phyloP scores from a whole-genome alignment of 2,329 filamentous ascomycete species.

The Arthrinium puccinioides region DNA sequence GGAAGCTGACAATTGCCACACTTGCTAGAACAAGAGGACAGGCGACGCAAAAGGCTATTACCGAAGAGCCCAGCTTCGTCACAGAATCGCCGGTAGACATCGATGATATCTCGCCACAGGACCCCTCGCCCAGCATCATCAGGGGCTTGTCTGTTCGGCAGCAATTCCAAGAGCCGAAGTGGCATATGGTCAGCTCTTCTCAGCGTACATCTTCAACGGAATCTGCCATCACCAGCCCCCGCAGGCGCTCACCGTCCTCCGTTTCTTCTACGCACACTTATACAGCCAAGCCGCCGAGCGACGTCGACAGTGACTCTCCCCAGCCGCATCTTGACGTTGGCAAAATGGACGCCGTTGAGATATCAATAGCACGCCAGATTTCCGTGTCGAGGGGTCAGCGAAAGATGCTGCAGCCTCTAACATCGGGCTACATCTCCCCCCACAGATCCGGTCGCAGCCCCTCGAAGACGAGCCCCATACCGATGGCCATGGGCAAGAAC shows the following conservation, averaged over 20 bases:
- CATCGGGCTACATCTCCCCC: constrained; percentile 10
- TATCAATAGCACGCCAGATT: constrained; percentile 63
- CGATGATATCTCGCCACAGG: constrained; percentile 6
- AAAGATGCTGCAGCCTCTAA: constrained; percentile 47
- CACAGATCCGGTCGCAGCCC: constrained; percentile 6
- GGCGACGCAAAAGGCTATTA: constrained; percentile 18
- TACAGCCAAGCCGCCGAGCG: constrained; percentile 23
- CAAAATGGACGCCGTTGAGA: constrained; percentile 50
- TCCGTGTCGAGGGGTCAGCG: constrained; percentile 57
- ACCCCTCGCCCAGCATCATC: constrained; percentile 6
- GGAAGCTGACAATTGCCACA: constrained; percentile 16
- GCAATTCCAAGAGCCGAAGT: constrained; percentile 33
- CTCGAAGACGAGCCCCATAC: constrained; percentile 12
- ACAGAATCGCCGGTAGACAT: constrained; percentile 33
- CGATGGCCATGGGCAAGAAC: constrained; percentile 19
- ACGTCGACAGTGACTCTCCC: constrained; percentile 25
- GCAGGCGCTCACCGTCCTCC: constrained; percentile 24
- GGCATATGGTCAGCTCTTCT: constrained; percentile 39
- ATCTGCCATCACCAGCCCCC: constrained; percentile 16
- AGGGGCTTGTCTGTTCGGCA: constrained; percentile 25
- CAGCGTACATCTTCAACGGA: constrained; percentile 22
- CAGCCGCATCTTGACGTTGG: constrained; percentile 16
- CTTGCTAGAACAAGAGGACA: constrained; percentile 12
- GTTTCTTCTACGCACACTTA: constrained; percentile 26
- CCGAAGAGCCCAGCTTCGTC: constrained; percentile 27